Base-by-base conservation (phyloP, 1,284 basidiomycete species). In the Ustilago nuda region DNA sequence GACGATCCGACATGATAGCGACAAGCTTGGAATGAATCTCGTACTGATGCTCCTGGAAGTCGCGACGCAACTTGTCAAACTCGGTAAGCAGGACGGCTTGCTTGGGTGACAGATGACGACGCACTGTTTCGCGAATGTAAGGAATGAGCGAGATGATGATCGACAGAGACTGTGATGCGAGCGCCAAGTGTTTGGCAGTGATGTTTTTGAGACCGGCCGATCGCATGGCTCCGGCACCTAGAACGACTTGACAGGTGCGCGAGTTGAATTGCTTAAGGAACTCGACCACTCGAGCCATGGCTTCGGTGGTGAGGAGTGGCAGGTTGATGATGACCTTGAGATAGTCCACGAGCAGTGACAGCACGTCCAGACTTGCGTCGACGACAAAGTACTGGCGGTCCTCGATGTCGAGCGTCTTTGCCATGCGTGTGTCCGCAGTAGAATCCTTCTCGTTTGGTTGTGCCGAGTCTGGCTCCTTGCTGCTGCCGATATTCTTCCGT, bases 1-100 rank as follows among this genome's bases (percentile, higher is more conserved):
- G 88, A 57, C 96, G 90, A 87, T 99, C 96, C 59, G 94, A 92
- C 97, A 99, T 99, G 87, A 99, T 99, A 41, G 95, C 93, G 57
- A 99, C 92, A 60, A 99, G 89, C 88, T 99, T 99, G 62, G 94
- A 90, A 86, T 99, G 95, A 61, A 99, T 98, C 88, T 99, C 97
- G 85, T 95, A 94, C 87, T 99, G 97, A 87, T 99, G 96, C 86
- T 99, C 96, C 89, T 98, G 95, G 85, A 93, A 98, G 87, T 99
- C 97, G 87, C 96, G 89, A 87, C 95, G 98, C 66, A 99, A 90
- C 88, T 97, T 98, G 88, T 99, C 97, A 86, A 99, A 99, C 87
- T 99, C 96, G 35, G 94, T 91, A 46, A 99, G 89, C 91, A 99
- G 95, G 53, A 98, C 94, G 0, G 94, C 93, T 87, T 98, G 95